Conservation (phyloP, 1,284 basidiomycete species). For the Bondarzewia mesenterica region DNA sequence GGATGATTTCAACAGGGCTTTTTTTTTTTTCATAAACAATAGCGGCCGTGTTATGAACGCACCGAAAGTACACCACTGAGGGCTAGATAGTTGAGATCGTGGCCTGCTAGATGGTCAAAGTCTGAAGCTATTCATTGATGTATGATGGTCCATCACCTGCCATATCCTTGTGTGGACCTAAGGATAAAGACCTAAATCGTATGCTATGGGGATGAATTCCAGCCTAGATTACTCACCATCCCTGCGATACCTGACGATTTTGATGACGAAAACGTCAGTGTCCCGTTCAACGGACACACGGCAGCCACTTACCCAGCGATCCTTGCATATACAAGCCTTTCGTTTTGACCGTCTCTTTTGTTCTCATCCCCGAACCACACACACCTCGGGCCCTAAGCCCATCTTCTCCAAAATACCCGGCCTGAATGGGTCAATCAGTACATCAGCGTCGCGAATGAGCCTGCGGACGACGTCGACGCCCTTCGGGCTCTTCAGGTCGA, state of each 20-base stretch:
- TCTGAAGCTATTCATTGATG: neutral
- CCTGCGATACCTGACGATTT: neutral
- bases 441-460: slow-evolving; percentile 62
- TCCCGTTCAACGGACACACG: too few species aligned
- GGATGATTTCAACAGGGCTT: neutral
- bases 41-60: too few species aligned
- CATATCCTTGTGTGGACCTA: slow-evolving; percentile 61
- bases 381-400: slow-evolving; percentile 71
- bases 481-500: slow-evolving; percentile 50
- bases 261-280: neutral
- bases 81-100: slow-evolving; percentile 85
- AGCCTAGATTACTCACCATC: neutral
- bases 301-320: slow-evolving; percentile 59
- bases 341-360: slow-evolving; percentile 41
- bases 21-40: too few species aligned
- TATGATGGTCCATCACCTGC: slow-evolving; percentile 41
- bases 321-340: slow-evolving; percentile 55
- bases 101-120: slow-evolving; percentile 35
- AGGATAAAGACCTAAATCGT: neutral
- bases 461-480: slow-evolving; percentile 54
- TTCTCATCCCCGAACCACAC: slow-evolving; percentile 43
- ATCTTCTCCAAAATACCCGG: slow-evolving; percentile 78
- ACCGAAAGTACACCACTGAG: slow-evolving; percentile 73
- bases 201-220: neutral
- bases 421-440: slow-evolving; percentile 78